Base-by-base conservation (phyloP, 2,329 filamentous ascomycete species). In the Plenodomus tracheiphilus region DNA sequence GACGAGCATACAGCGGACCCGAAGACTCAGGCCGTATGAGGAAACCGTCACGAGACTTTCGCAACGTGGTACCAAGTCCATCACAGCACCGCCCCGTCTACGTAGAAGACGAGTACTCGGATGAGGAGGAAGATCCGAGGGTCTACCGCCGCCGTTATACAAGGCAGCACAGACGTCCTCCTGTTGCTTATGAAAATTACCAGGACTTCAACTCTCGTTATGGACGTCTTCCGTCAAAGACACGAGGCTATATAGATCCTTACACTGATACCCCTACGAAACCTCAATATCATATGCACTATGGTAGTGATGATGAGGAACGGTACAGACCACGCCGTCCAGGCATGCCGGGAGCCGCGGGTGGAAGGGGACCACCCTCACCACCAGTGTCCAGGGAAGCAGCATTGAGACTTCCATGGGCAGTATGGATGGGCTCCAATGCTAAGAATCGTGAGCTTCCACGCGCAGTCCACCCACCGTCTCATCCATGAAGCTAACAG, bases 381-480 rank as follows among this genome's bases (percentile, higher is more conserved):
- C 36, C 47, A 2, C 62, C 56, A 3, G 54, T 57, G 4, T 54
- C 54, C 1, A 68, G 74, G 20, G 71, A 76, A 50, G 75, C 74
- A 49, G 61, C 66, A 7, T 49, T 68, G 51, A 65, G 68, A 28
- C 51, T 70, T 35, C 64, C 66, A 8, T 69, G 69, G 66, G 66
- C 57, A 17, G 66, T 69, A 53, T 73, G 68, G 66, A 69, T 67
- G 69, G 68, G 68, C 35, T 67, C 60, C 5, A 63, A 65, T 28
- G 65, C 67, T 2, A 72, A 72, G 55, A 72, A 72, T 41, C 69
- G 65, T 67, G 58, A 25, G 64, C 19, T 39, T 21, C 15, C 5
- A 16, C 5, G 11, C 37, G 13, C 39, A 7, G 15, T 15, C 13
- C 7, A 6, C 35, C 3, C 18, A 15, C 18, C 6, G 3, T 13